Evolutionary conservation across 1,284 basidiomycete species (phyloP).

Genomic region (Amylostereum areolatum): DNA sequence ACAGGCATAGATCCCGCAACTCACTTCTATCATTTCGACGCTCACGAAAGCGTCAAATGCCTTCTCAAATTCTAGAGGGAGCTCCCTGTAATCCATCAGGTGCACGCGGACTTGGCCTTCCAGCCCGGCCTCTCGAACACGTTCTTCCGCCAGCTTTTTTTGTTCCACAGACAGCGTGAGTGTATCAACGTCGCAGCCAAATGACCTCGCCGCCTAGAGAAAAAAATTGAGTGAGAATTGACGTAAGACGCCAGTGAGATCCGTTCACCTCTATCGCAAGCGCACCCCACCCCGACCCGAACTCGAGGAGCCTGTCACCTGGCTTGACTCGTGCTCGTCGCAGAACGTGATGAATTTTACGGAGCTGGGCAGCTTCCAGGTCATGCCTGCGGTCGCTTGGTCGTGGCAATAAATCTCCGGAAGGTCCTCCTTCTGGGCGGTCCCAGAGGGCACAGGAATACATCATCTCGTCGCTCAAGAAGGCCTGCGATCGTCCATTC

Average conservation of each 20-base stretch:
- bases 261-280: conserved; percentile 77
- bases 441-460: conserved; percentile 85
- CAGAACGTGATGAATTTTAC: conserved; percentile 79
- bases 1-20: conserved; percentile 33
- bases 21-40: conserved; percentile 82
- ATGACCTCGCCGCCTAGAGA: conserved; percentile 55
- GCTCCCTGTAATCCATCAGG: conserved; percentile 81
- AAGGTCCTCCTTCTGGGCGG: conserved; percentile 65
- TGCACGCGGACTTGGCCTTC: conserved; percentile 73
- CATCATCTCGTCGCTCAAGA: conserved; percentile 88
- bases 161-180: conserved; percentile 85
- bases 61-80: conserved; percentile 70
- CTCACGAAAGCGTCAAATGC: conserved; percentile 85
- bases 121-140: conserved; percentile 69
- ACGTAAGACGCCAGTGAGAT: not conserved
- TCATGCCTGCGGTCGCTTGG: conserved; percentile 47
- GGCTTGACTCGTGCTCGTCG: conserved; percentile 68
- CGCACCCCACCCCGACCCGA: conserved; percentile 91
- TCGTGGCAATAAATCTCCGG: conserved; percentile 41
- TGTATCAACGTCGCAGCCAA: conserved; percentile 81
- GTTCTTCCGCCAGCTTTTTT: conserved; percentile 79
- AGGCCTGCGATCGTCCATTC: conserved; percentile 42
- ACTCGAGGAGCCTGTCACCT: conserved; percentile 80
- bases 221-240: conserved; percentile 1
- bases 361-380: conserved; percentile 75